phyloP scores from a whole-genome alignment of 225 moss, liverwort and hornwort genomes.

The Marchantia polymorpha region DNA sequence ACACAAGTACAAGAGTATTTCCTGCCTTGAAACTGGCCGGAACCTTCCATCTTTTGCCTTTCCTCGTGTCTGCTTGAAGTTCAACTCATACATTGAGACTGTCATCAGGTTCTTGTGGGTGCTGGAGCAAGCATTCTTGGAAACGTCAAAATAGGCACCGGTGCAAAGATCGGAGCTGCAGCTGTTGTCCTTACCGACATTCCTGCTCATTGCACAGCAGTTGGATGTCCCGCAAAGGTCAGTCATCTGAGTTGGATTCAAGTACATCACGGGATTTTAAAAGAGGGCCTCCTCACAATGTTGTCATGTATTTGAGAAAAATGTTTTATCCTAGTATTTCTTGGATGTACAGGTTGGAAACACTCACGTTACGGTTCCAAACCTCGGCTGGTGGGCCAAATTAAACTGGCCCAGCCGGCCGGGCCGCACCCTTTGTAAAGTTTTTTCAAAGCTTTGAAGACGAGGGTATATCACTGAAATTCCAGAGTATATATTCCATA shows the following conservation, averaged over 20 bases:
- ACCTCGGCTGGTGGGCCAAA: neutral
- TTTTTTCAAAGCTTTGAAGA: constrained; percentile 1
- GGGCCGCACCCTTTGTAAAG: neutral
- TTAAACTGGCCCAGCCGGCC: neutral
- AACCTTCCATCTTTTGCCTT: neutral
- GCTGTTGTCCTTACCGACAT: constrained; percentile 43
- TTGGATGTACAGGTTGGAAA: neutral
- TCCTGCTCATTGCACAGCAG: constrained; percentile 41
- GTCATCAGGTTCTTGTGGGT: constrained; percentile 39
- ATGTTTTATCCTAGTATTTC: neutral
- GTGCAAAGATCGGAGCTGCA: constrained; percentile 52
- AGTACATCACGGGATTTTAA: neutral
- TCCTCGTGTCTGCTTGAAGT: neutral
- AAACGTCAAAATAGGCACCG: constrained; percentile 42
- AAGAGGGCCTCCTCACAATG: neutral
- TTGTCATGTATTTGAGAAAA: neutral
- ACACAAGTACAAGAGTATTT: too few relatives aligned
- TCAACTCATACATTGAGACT: neutral
- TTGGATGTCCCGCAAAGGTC: constrained; percentile 55
- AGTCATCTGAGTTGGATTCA: neutral
- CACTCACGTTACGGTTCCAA: constrained; percentile 1
- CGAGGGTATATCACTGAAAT: neutral
- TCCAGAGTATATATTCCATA: too few relatives aligned
- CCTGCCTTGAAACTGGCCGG: neutral
- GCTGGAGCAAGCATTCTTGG: constrained; percentile 55